Evolutionary conservation across 345 rosid genomes (phyloP), one percentile per base, ranked within the genome.

Genomic region (Brassica nigra): DNA sequence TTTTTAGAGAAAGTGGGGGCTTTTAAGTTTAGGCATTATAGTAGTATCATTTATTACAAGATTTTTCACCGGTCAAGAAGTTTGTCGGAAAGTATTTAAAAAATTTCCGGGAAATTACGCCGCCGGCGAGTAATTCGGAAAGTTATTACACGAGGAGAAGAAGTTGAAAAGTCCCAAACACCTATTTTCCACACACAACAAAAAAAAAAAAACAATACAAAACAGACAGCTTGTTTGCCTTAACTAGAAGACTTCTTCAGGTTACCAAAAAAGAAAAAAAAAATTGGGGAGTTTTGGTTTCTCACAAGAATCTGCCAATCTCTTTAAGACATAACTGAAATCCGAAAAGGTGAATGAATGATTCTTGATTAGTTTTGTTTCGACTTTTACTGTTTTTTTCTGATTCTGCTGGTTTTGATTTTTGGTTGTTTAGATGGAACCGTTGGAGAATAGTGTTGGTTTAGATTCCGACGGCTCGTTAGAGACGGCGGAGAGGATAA

Each of bases 401-500:
- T 10, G 9, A 37, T 55, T 65, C 31, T 77, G 9, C 31, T 77
- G 9, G 27, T 63, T 4, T 11, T 55, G 9, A 1, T 55, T 71
- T 39, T 29, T 73, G 39, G 11, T 67, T 66, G 20, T 55, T 18
- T 68, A 80, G 79, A 81, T 81, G 81, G 74, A 81, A 34, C 65
- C 30, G 47, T 12, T 74, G 73, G 74, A 71, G 59, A 70, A 64
- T 33, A 76, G 34, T 18, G 68, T 66, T 39, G 73, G 68, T 70
- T 59, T 68, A 49, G 66, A 62, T 71, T 42, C 64, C 49, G 81
- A 15, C 47, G 81, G 42, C 3, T 67, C 18, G 15, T 84, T 88
- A 11, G 91, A 88, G 62, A 81, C 85, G 71, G 98, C 98, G 8
- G 86, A 92, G 89, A 84, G 76, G 83, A 86, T 94, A 54, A 92